Base-by-base conservation (phyloP, 768 basidiomycete genomes). In the Rhodotorula toruloides region DNA sequence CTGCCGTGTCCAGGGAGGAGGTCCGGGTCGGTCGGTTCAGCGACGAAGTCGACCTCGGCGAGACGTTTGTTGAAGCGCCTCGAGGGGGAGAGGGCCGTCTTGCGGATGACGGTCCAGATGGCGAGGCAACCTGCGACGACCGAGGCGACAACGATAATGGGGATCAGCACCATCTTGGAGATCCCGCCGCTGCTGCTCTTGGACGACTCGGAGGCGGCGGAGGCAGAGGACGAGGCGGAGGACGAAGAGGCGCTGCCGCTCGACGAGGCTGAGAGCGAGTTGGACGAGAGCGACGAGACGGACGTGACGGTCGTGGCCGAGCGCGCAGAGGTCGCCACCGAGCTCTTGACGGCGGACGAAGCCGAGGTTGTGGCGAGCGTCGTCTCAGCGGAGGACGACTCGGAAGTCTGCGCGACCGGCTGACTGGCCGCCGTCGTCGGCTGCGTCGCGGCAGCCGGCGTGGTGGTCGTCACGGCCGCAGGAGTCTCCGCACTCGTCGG, bases 31-130 rank as follows among this genome's bases (percentile, higher is more conserved):
- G 31, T 47, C 21, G 44, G 37, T 29, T 56, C 59, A 9, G 63
- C 58, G 17, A 39, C 54, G 36, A 70, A 73, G 49, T 90, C 86
- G 75, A 91, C 89, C 66, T 46, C 44, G 44, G 91, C 84, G 80
- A 93, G 84, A 71, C 90, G 88, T 67, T 85, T 84, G 73, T 89
- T 87, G 76, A 91, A 91, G 73, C 84, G 82, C 74, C 84, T 82
- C 37, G 90, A 91, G 63, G 87, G 84, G 59, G 84, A 85, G 75
- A 91, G 85, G 80, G 91, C 90, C 87, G 89, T 91, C 78, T 91
- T 91, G 46, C 62, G 57, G 39, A 64, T 42, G 62, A 68, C 79
- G 54, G 90, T 92, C 90, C 90, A 93, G 68, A 87, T 81, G 72
- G 91, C 84, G 62, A 83, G 82, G 57, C 87, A 75, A 37, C 82